Evolutionary conservation across 352 stramenopile genomes (phyloP).

Genomic region (Phytophthora kernoviae): DNA sequence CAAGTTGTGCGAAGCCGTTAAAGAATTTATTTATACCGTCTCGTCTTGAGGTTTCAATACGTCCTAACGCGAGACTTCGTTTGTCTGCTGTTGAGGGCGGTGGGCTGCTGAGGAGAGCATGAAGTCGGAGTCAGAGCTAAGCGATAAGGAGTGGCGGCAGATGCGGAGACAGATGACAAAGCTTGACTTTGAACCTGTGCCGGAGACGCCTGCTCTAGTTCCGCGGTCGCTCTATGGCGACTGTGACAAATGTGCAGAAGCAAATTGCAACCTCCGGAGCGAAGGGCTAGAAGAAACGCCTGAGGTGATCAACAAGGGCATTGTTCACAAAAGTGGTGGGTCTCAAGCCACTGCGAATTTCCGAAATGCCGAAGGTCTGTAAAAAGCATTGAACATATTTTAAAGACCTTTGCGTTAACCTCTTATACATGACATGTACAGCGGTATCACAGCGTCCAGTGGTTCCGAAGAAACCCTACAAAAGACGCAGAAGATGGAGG

Average conservation of each 20-base stretch:
- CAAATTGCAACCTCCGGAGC: not conserved
- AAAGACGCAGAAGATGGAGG: not conserved
- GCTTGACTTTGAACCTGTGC: conserved; percentile 69
- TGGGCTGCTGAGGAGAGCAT: conserved; percentile 4
- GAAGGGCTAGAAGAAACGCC: conserved; percentile 5
- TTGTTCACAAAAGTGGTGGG: not conserved
- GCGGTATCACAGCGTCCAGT: not conserved
- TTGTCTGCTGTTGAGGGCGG: no score
- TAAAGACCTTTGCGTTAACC: not conserved
- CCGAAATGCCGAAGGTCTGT: conserved; percentile 14
- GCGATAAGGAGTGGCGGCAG: conserved; percentile 62
- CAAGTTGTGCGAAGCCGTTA: no score
- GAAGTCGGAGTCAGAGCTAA: conserved; percentile 32
- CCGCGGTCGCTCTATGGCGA: conserved; percentile 40
- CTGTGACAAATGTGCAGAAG: conserved; percentile 15
- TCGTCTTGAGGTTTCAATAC: no score
- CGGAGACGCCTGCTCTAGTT: conserved; percentile 54
- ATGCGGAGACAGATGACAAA: conserved; percentile 57
- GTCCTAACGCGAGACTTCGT: no score
- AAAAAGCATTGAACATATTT: not conserved
- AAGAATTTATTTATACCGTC: no score
- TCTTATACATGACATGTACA: no score
- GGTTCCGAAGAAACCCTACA: not conserved
- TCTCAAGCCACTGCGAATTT: conserved; percentile 14
- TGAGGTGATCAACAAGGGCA: conserved; percentile 1